These are phyloP conservation scores for Tetrahymena malaccensis DNA, from an alignment of 73 alveolate species.

Conservation along the genomic window DNA sequence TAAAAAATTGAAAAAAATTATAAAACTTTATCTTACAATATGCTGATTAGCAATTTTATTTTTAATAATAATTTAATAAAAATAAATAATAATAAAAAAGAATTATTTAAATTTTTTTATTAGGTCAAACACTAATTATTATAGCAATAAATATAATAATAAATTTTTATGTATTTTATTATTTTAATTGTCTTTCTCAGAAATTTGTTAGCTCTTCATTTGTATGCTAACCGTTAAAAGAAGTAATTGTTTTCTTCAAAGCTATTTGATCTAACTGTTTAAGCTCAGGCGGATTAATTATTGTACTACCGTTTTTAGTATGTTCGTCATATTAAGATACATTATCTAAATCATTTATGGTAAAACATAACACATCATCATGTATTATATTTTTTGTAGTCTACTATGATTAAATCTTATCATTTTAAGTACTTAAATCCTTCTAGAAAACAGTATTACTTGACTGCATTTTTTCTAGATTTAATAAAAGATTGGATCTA, in stretches of 20 bases:
- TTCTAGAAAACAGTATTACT: not conserved
- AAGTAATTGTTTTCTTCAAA: not conserved
- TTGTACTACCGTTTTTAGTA: not conserved
- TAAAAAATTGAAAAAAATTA: too few relatives aligned
- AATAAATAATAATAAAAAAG: too few relatives aligned
- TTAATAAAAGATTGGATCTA: not conserved
- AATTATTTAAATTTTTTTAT: too few relatives aligned
- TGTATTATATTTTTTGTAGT: not conserved
- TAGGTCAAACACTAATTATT: too few relatives aligned
- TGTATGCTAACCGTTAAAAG: not conserved
- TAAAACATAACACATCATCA: not conserved
- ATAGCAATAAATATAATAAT: too few relatives aligned
- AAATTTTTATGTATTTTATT: too few relatives aligned
- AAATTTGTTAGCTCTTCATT: not conserved
- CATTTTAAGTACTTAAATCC: not conserved
- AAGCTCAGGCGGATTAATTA: not conserved
- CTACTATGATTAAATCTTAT: not conserved
- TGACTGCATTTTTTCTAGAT: not conserved
- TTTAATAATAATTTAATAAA: too few relatives aligned
- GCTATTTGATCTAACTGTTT: not conserved
- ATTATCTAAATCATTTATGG: not conserved
- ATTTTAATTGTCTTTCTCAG: not conserved
- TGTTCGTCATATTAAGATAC: not conserved
- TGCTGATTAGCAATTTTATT: too few relatives aligned
- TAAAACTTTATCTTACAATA: too few relatives aligned